Conservation (phyloP, 2,329 filamentous ascomycete genomes). For the Drechslerella coelobrocha region DNA sequence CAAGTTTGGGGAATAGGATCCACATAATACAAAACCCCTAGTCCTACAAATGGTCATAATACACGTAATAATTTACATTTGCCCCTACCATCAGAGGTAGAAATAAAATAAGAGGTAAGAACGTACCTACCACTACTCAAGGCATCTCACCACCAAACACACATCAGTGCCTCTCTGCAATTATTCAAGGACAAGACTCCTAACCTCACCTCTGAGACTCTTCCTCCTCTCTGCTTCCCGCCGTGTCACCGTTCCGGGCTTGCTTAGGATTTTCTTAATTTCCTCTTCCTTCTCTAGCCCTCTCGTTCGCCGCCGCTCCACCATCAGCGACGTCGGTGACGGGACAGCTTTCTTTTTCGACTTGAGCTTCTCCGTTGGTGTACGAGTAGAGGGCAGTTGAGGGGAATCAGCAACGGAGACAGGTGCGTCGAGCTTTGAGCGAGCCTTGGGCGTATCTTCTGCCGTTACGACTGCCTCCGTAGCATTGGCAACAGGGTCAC, state of each 20-base stretch:
- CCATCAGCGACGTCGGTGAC: not conserved
- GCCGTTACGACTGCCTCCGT: not conserved
- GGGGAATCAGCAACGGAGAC: not conserved
- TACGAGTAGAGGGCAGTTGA: not conserved
- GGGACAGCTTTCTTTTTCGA: constrained; percentile 16
- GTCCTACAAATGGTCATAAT: too few species aligned
- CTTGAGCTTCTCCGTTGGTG: constrained; percentile 5
- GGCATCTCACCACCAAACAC: too few species aligned
- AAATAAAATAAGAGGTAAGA: too few species aligned
- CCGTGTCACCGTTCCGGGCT: constrained; percentile 33
- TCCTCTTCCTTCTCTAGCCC: constrained; percentile 40
- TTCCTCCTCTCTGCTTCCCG: constrained; percentile 32
- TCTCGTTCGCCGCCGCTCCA: constrained; percentile 29
- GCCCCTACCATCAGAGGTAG: too few species aligned
- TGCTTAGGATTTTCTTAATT: constrained; percentile 28
- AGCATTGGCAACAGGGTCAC: not conserved
- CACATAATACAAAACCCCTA: too few species aligned
- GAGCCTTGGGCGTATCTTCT: not conserved
- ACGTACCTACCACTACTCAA: too few species aligned
- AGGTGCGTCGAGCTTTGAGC: too few species aligned
- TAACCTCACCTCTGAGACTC: constrained; percentile 36
- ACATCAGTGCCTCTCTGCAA: not conserved
- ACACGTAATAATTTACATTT: too few species aligned
- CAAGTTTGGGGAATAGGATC: too few species aligned
- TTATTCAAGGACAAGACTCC: constrained; percentile 10